Conservation (phyloP, 2,329 filamentous ascomycete genomes). For the Coccinonectria pachysandricola region DNA sequence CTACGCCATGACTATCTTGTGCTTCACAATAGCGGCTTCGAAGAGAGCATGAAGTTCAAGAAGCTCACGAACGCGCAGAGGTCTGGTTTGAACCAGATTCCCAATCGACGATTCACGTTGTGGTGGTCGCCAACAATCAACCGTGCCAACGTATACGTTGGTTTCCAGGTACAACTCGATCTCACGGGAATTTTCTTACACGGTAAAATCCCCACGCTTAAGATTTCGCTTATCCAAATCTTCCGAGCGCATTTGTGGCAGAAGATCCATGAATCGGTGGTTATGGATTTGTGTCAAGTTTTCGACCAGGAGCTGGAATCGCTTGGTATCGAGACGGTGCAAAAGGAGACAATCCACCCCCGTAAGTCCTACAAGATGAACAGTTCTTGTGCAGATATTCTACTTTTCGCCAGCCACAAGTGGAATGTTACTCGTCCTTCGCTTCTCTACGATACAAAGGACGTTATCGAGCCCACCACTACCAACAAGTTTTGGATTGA, state of each 20-base stretch:
- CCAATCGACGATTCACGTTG: conserved; percentile 93
- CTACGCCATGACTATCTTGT: conserved; percentile 38
- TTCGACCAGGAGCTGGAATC: conserved; percentile 97
- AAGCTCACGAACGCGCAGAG: conserved; percentile 96
- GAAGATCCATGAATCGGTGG: conserved; percentile 97
- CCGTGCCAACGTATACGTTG: conserved; percentile 93
- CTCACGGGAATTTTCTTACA: conserved; percentile 97
- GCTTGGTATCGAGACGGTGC: conserved; percentile 90
- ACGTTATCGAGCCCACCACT: conserved; percentile 83
- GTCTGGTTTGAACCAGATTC: conserved; percentile 95
- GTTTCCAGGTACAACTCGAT: conserved; percentile 98
- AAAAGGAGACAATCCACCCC: conserved; percentile 98
- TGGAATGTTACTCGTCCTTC: conserved; percentile 97
- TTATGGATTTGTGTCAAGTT: conserved; percentile 98
- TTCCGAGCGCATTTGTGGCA: conserved; percentile 99
- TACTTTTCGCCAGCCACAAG: conserved; percentile 94
- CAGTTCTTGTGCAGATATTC: conserved; percentile 93
- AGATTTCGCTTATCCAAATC: conserved; percentile 97
- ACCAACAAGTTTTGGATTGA: conserved; percentile 99
- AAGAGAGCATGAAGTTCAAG: conserved; percentile 87
- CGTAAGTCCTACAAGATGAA: conserved; percentile 99
- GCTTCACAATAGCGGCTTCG: conserved; percentile 42
- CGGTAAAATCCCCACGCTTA: conserved; percentile 95
- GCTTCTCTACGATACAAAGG: conserved; percentile 90
- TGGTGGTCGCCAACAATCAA: conserved; percentile 97